Evolutionary conservation across 768 basidiomycete species (phyloP), one percentile per base, ranked within the genome.

Genomic region (Candolleomyces eurysporus): DNA sequence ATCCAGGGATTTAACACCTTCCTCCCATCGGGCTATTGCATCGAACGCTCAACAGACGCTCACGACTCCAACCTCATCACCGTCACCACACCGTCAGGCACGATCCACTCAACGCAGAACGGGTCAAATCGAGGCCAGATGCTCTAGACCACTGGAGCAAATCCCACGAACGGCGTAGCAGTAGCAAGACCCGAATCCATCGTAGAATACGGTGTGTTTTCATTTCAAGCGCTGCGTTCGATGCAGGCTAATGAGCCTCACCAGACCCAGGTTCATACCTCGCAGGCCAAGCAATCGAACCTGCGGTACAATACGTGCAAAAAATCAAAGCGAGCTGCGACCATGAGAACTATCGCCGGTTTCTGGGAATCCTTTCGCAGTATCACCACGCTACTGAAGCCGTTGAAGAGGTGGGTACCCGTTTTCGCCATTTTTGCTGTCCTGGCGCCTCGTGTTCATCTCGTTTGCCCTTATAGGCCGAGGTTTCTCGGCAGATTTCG

Each of bases 1-100:
- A 98, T 99, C 50, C 94, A 96, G 73, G 96, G 96, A 10, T 99
- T 99, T 82, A 98, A 98, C 76, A 97, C 95, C 0, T 99, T 98
- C 76, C 83, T 99, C 11, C 96, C 96, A 3, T 82, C 85, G 21
- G 96, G 96, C 16, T 99, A 98, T 71, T 88, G 92, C 52, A 98
- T 99, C 72, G 94, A 96, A 65, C 89, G 87, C 66, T 82, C 82
- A 14, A 77, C 76, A 36, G 87, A 91, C 66, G 75, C 82, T n/a
- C 78, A 82, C n/a, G 84, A 88, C 60, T 75, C 82, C 39, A 82
- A 84, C 39, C 79, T 82, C 65, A 91, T 92, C 68, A 91, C 88
- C 1, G 90, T 92, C 39, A 91, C 89, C 0, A 91, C 90, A 0
- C 91, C 91, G 1, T 79, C 82, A 0, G 91, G 90, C 2, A 86